phyloP scores from a whole-genome alignment of 805 yeast genomes.

The Lipomyces oligophaga region DNA sequence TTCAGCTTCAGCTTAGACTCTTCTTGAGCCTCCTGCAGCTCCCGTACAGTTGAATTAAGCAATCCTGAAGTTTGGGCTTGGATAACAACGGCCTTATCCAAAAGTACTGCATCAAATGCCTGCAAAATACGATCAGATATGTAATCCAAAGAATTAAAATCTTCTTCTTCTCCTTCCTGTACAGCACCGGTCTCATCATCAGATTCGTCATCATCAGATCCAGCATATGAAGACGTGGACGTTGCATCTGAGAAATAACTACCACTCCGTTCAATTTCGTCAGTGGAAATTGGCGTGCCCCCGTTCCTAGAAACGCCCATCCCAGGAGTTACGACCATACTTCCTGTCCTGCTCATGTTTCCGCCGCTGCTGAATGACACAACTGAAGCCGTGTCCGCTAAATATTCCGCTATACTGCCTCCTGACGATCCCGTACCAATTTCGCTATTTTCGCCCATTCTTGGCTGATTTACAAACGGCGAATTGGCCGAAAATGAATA shows the following conservation, averaged over 20 bases:
- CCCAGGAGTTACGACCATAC: not conserved
- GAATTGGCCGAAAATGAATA: slow-evolving; percentile 11
- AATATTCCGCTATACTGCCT: too few species aligned
- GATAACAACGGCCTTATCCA: slow-evolving; percentile 25
- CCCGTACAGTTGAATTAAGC: slow-evolving; percentile 22
- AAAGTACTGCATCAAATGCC: slow-evolving; percentile 24
- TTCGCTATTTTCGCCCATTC: slow-evolving; percentile 2
- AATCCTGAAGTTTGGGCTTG: slow-evolving; percentile 28
- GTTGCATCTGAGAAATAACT: slow-evolving; percentile 11
- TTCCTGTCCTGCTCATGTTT: slow-evolving; percentile 1
- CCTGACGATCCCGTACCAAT: too few species aligned
- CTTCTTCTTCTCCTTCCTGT: slow-evolving; percentile 9
- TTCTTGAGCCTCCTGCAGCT: slow-evolving; percentile 22
- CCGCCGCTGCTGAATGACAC: slow-evolving; percentile 21
- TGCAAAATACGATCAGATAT: slow-evolving; percentile 23
- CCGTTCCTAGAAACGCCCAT: not conserved
- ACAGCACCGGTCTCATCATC: not conserved
- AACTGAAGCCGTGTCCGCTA: slow-evolving; percentile 16
- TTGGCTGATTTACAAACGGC: slow-evolving; percentile 7
- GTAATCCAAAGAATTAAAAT: slow-evolving; percentile 19
- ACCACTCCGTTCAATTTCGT: slow-evolving; percentile 3
- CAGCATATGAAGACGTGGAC: slow-evolving; percentile 28
- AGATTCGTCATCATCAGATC: slow-evolving; percentile 18
- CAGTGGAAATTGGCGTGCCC: not conserved
- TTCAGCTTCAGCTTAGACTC: slow-evolving; percentile 10